Conservation (phyloP, 352 stramenopile genomes). For the Globisporangium radiosum region DNA sequence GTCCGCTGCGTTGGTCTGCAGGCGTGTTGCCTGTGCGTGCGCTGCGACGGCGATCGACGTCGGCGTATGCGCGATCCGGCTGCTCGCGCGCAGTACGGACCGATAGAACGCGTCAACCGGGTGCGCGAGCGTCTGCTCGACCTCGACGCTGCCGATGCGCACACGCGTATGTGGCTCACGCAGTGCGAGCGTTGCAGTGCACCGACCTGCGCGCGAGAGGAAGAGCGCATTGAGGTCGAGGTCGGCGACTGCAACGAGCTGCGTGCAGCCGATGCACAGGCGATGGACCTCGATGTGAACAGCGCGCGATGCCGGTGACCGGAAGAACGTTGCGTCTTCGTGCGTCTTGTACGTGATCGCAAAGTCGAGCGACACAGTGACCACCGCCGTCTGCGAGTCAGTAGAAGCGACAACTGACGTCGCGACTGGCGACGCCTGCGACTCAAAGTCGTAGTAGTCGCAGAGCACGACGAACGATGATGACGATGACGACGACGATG, state of each 20-base stretch:
- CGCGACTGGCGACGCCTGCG: slow-evolving; percentile 24
- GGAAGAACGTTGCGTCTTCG: slow-evolving; percentile 19
- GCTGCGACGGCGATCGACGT: background rate
- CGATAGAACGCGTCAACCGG: slow-evolving; percentile 15
- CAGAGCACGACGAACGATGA: slow-evolving; percentile 19
- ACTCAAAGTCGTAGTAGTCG: slow-evolving; percentile 42
- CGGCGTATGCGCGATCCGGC: background rate
- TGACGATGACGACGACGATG: background rate
- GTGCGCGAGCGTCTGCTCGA: slow-evolving; percentile 6
- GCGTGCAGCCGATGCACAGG: slow-evolving; percentile 2
- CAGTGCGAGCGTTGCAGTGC: slow-evolving; percentile 11
- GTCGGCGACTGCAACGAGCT: slow-evolving; percentile 11
- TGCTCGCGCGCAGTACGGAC: slow-evolving; percentile 6
- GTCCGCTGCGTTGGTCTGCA: background rate
- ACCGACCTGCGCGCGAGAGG: slow-evolving; percentile 8
- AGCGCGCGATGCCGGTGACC: slow-evolving; percentile 8
- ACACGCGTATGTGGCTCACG: slow-evolving; percentile 11
- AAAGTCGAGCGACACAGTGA: slow-evolving; percentile 16
- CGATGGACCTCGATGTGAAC: slow-evolving; percentile 22
- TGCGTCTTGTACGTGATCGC: slow-evolving; percentile 26
- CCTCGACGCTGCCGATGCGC: slow-evolving; percentile 8
- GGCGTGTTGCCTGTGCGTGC: background rate
- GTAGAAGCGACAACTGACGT: too few relatives aligned
- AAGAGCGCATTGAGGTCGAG: slow-evolving; percentile 16
- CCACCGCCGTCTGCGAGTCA: background rate